phyloP scores from a whole-genome alignment of 2,329 filamentous ascomycete genomes.

The Exserohilum turcica region DNA sequence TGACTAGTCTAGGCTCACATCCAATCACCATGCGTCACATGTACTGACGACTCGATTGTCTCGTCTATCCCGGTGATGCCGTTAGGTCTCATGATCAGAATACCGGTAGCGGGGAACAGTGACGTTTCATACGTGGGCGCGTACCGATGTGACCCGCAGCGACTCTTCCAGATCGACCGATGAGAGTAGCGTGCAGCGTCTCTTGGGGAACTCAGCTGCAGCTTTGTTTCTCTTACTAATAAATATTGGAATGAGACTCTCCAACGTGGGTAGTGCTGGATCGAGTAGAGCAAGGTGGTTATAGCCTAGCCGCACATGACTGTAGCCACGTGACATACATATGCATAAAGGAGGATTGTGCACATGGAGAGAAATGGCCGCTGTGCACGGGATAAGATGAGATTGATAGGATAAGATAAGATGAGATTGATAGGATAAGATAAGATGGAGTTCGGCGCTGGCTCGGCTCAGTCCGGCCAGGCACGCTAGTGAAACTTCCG shows the following conservation, averaged over 20 bases:
- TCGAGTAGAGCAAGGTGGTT: neutral
- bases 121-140: neutral
- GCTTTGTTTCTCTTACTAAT: neutral
- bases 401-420: neutral
- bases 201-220: too few relatives aligned
- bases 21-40: neutral
- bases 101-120: neutral
- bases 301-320: neutral
- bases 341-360: neutral
- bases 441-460: conserved; percentile 5
- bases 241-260: neutral
- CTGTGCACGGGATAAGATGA: too few relatives aligned
- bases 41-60: neutral
- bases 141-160: too few relatives aligned
- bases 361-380: neutral
- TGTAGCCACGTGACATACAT: neutral
- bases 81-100: neutral
- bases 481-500: conserved; percentile 20
- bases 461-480: conserved; percentile 5
- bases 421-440: conserved; percentile 7
- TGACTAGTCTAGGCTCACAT: neutral
- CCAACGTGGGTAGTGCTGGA: neutral
- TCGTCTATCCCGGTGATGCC: neutral
- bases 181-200: too few relatives aligned
- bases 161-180: too few relatives aligned